phyloP scores from a whole-genome alignment of 176 grass and related monocot species.

The Aegilops speltoides region DNA sequence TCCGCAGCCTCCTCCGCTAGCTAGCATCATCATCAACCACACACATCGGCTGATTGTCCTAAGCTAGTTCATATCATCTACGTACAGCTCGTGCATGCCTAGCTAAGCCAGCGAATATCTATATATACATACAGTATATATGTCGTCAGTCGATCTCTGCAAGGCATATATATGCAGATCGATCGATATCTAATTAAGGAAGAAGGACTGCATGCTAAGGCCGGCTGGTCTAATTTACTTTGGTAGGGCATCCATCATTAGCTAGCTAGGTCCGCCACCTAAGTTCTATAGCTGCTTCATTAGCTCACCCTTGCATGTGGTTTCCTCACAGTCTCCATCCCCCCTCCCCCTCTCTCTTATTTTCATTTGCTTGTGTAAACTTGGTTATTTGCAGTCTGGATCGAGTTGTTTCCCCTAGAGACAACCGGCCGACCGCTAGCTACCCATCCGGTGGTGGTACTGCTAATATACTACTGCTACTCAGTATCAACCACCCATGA shows the following conservation, averaged over 20 bases:
- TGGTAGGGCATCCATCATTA: constrained; percentile 2
- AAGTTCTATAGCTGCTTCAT: neutral
- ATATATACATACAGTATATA: neutral
- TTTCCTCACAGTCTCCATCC: neutral
- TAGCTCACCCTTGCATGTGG: neutral
- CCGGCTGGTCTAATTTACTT: neutral
- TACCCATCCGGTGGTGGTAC: constrained; percentile 12
- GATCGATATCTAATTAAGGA: neutral
- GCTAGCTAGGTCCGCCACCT: neutral
- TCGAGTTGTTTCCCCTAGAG: constrained; percentile 66
- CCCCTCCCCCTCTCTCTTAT: no score
- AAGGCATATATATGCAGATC: neutral
- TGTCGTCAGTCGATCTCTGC: neutral
- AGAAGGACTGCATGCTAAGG: constrained; percentile 12
- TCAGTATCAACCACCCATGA: neutral
- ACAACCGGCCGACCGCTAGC: constrained; percentile 82
- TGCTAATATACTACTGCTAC: neutral
- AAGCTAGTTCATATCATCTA: constrained; percentile 2
- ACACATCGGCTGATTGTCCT: neutral
- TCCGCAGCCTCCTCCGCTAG: constrained; percentile 68
- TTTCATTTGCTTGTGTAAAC: constrained; percentile 20
- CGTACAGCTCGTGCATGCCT: neutral
- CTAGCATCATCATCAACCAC: neutral
- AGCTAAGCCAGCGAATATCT: neutral
- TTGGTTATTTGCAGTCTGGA: constrained; percentile 42